These are phyloP conservation scores for Microcyclosporella mali DNA, from an alignment of 2,329 filamentous ascomycete genomes.

Conservation along the genomic window DNA sequence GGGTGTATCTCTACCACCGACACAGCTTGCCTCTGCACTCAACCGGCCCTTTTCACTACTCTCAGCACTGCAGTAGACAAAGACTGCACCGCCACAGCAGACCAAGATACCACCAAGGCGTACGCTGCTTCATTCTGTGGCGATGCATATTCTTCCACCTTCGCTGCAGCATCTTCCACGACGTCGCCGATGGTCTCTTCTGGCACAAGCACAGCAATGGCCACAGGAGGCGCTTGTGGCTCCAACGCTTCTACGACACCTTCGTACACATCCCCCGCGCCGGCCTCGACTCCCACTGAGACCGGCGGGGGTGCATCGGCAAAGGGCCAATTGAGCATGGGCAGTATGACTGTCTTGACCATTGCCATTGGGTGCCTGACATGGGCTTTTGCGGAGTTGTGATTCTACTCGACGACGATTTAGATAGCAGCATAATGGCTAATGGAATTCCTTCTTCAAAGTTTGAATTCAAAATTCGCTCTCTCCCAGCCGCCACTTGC, in stretches of 20 bases:
- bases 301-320: not conserved
- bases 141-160: not conserved
- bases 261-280: not conserved
- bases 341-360: conserved; percentile 9
- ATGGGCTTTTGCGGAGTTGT: conserved; percentile 18
- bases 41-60: conserved; percentile 6
- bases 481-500: conserved; percentile 28
- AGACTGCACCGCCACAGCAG: conserved; percentile 9
- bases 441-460: conserved; percentile 12
- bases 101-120: conserved; percentile 1
- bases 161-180: not conserved
- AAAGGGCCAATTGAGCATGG: conserved; percentile 5
- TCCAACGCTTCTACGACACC: conserved; percentile 4
- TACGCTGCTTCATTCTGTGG: conserved; percentile 5
- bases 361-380: conserved; percentile 15
- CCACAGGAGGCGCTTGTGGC: not conserved
- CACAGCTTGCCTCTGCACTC: conserved; percentile 13
- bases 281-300: not conserved
- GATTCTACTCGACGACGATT: not conserved
- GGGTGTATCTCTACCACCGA: conserved; percentile 10
- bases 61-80: conserved; percentile 8
- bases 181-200: not conserved
- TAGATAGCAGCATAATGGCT: not conserved
- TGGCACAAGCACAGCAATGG: not conserved
- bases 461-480: conserved; percentile 28